Evolutionary conservation across 257 asterid species (phyloP), one percentile per base, ranked within the genome.

Genomic region (Solanum dulcamara): DNA sequence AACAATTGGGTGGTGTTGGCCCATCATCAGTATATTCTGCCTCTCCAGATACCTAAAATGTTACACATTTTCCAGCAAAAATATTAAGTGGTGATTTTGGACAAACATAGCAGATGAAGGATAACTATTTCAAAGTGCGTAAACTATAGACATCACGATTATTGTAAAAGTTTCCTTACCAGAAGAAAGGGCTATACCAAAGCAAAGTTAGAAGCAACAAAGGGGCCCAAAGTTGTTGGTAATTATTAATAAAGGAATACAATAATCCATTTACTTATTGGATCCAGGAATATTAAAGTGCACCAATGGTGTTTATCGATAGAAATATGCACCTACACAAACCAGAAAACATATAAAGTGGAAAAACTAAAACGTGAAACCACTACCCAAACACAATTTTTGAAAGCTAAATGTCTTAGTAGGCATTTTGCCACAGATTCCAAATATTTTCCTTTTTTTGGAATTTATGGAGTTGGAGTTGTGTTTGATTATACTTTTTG

Each of bases 21-120:
- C 87, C 93, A 89, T 96, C 99, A 89, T 96, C 98, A 50, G 97
- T 90, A 85, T 96, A 96, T 90, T 96, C 99, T 38, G 98, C 99
- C 91, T 96, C 99, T 83, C 99, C 99, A 77, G 98, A 91, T 87
- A 94, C 99, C 99, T 96, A 48, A 85, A 85, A 89, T 26, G 64
- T 66, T 37, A n/a, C 53, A 74, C 24, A 33, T 67, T 81, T 77
- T 88, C 86, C 83, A 87, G 86, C 59, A 72, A 86, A 88, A 40
- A 71, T 46, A 55, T 80, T 32, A 26, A 66, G 32, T 81, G 51
- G 68, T 64, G 38, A 84, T 57, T 33, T 33, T 10, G 60, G 46
- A 32, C 42, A 77, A 46, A 46, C 42, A 46, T 53, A 48, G 26
- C 83, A 30, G 38, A 60, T 28, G 35, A 44, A 75, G 42, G 82